Evolutionary conservation across 2,329 filamentous ascomycete genomes (phyloP).

Genomic region (Exophiala bonariae): DNA sequence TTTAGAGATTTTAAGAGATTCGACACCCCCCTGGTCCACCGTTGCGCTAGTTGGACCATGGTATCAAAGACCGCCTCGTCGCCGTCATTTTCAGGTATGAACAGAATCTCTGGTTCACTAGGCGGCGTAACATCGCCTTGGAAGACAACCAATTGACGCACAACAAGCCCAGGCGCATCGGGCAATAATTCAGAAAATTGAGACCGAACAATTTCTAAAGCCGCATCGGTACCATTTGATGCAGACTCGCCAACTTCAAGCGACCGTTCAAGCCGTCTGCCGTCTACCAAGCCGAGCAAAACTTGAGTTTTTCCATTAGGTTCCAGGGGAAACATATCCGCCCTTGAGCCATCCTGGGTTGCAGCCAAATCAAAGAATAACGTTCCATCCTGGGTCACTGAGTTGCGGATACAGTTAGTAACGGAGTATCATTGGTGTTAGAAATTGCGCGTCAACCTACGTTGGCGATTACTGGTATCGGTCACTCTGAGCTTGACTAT

Average conservation of each 20-base stretch:
- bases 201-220: conserved; percentile 14
- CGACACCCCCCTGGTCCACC: conserved; percentile 1
- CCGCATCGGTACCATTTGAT: conserved; percentile 10
- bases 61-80: conserved; percentile 8
- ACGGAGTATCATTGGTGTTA: conserved; percentile 1
- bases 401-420: neutral
- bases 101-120: conserved; percentile 5
- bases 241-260: conserved; percentile 28
- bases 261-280: conserved; percentile 58
- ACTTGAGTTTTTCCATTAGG: conserved; percentile 81
- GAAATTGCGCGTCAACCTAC: too few species aligned
- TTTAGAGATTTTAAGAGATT: conserved; percentile 10
- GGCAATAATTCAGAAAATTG: conserved; percentile 9
- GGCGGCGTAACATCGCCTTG: neutral
- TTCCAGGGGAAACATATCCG: conserved; percentile 73
- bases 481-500: conserved; percentile 8
- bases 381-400: neutral
- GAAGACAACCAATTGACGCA: conserved; percentile 16
- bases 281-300: conserved; percentile 83
- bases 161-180: conserved; percentile 7
- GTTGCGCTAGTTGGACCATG: conserved; percentile 9
- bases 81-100: conserved; percentile 9
- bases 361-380: conserved; percentile 21
- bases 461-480: conserved; percentile 3
- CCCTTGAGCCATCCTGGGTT: conserved; percentile 12